Base-by-base conservation (phyloP, 2,329 filamentous ascomycete species). In the Colletotrichum lini region DNA sequence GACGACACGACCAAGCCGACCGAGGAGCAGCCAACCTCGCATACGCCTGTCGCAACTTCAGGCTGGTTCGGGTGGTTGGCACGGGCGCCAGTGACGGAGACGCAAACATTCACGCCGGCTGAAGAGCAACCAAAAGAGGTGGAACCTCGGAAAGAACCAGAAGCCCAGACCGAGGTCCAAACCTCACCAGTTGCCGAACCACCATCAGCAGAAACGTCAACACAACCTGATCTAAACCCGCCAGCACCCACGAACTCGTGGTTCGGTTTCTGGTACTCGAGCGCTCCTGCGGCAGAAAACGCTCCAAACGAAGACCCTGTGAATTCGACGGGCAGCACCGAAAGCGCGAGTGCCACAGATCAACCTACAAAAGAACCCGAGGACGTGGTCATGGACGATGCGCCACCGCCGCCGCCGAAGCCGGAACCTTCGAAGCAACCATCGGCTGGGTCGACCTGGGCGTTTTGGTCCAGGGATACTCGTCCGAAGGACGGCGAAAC, bases 401-500 rank as follows among this genome's bases (percentile, higher is more conserved):
- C 82, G 2, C 77, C 82, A 2, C 77, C 82, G 4, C 67, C 79
- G 5, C 67, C 79, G 16, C 65, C 78, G 16, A 76, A 79, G 10
- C 72, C 77, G 44, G 56, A 73, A 35, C 50, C 54, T 59, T 70
- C 54, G 2, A 69, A 72, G 35, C 77, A 80, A n/a, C 85, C 85
- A 6, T 83, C 86, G 18, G 83, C 85, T 21, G 89, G 88, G 15
- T 92, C 93, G 0, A 93, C 91, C 0, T 96, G 93, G 93, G 93
- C 92, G 0, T 95, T 96, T 74, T 96, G 93, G 93, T 94, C 91
- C 16, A 89, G 87, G 56, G 90, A 92, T 74, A 80, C 84, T 2
- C 75, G 80, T 0, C 78, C 82, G 9, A 83, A 81, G 50, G 74
- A 79, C 12, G 76, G 76, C 4, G 78, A 76, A 0, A 82, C 82